A percentile compares a stretch with the other conserved stretches of the same genome.
Evolutionary conservation across 2,329 filamentous ascomycete genomes (phyloP).

Genomic region (Clathrospora elynae): DNA sequence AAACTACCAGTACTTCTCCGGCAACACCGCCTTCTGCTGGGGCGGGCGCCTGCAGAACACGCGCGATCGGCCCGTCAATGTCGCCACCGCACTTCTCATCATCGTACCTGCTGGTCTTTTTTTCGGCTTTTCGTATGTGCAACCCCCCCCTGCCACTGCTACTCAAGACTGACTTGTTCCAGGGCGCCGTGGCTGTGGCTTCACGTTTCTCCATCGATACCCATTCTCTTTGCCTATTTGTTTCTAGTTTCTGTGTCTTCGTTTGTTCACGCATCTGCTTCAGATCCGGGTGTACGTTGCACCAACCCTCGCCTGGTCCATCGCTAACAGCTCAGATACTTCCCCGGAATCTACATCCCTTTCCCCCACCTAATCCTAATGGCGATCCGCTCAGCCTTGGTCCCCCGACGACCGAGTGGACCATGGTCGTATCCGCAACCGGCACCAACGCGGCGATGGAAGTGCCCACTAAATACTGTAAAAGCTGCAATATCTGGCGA

Average conservation of each 20-base stretch:
- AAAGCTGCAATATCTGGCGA: conserved; percentile 96
- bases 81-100: conserved; percentile 82
- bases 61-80: conserved; percentile 82
- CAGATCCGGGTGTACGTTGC: conserved; percentile 86
- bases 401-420: conserved; percentile 91
- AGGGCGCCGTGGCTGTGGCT: conserved; percentile 82
- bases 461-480: conserved; percentile 97
- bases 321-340: conserved; percentile 68
- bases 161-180: conserved; percentile 23
- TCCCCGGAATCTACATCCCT: conserved; percentile 87
- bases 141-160: background rate
- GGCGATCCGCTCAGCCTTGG: conserved; percentile 82
- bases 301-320: background rate
- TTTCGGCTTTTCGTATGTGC: conserved; percentile 73
- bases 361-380: conserved; percentile 74
- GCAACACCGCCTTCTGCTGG: conserved; percentile 88
- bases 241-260: conserved; percentile 90
- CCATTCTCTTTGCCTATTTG: conserved; percentile 88
- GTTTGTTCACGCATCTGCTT: conserved; percentile 88
- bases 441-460: conserved; percentile 86
- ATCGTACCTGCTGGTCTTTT: conserved; percentile 80
- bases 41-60: conserved; percentile 89
- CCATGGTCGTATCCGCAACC: conserved; percentile 81
- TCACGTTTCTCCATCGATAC: conserved; percentile 84
- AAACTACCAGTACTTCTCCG: conserved; percentile 91